Base-by-base conservation (phyloP, 371 early-diverging fungal species). In the Quaeritorhiza haematococci region DNA sequence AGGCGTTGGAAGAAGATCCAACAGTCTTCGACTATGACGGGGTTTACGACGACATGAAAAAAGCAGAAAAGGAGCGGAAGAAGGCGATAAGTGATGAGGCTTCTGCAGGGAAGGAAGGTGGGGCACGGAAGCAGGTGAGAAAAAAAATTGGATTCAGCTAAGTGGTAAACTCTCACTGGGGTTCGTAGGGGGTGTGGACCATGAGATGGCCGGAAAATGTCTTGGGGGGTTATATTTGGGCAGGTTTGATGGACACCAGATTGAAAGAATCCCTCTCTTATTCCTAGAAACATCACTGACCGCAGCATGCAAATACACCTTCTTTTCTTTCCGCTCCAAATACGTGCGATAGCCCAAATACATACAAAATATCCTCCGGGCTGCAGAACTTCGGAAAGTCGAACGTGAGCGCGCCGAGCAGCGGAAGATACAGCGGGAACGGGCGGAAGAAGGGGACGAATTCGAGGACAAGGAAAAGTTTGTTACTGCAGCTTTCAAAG, bases 21-120 rank as follows among this genome's bases (percentile, higher is more conserved):
- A 85, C 75, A 24, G 82, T 89, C 2, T 96, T 86, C 67, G 93
- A 90, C 56, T 96, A 96, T 62, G 96, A 96, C 64, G 90, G 82
- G 3, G 85, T 89, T 0, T 94, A 92, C 64, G 95, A 94, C 57
- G 83, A 82, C 52, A 77, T 93, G 54, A 92, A 89, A 63, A 72
- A 74, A 4, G 83, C 73, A 0, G 86, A 88, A 34, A 72, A 42
- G 10, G 61, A 72, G 19, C 73, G 72, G 29, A 76, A 80, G 56
- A 58, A 59, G 34, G 46, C 49, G 49, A 58, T 33, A 23, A 56
- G 66, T 28, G 66, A 63, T 26, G 47, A 56, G 7, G 68, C 60
- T 27, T 66, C 60, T 10, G 69, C 43, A 32, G 56, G 28, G 1
- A 28, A 62, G 63, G 29, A 61, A 66, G 63, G 63, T 63, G 34